Evolutionary conservation across 306 rosid genomes (phyloP), one percentile per base, ranked within the genome.

Genomic region (Trifolium subterraneum): DNA sequence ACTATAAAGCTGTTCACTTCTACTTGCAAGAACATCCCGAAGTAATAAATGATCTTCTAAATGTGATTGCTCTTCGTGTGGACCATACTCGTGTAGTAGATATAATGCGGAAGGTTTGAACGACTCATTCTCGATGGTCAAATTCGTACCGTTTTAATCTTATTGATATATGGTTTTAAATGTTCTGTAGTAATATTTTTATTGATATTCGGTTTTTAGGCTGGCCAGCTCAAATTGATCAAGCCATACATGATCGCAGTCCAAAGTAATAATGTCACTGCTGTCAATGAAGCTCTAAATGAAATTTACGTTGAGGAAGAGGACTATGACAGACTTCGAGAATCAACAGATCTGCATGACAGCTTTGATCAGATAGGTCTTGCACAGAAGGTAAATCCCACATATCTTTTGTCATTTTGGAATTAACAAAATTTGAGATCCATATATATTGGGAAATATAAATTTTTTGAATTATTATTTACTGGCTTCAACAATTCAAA

Each of bases 201-300:
- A 73, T 56, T 36, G 12, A 9, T 75, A 45, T 70, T 59, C 38
- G 54, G n/a, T 5, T 55, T 23, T 78, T 47, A 93, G 98, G 98
- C 97, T 76, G 98, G 98, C 77, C 93, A 93, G 78, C 86, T 93
- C 78, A 88, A 81, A 78, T 86, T 93, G 29, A 93, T 93, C 80
- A 93, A 93, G 90, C 98, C 97, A 36, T 93, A 93, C 87, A 93
- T 93, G 98, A 80, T 93, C 79, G 93, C 98, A 22, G 98, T 93
- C 79, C 98, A 93, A 87, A 93, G 98, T 86, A 93, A 87, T 90
- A 90, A 93, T 64, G 98, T 93, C 52, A 73, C 92, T 72, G 98
- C 97, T 79, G 90, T 93, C 71, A 93, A 93, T 72, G 98, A 93
- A 77, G 98, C 98, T 68, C 78, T 93, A 88, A 93, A 93, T 81